Evolutionary conservation across 371 early-diverging fungal species (phyloP).

Genomic region (Mortierella sp.): DNA sequence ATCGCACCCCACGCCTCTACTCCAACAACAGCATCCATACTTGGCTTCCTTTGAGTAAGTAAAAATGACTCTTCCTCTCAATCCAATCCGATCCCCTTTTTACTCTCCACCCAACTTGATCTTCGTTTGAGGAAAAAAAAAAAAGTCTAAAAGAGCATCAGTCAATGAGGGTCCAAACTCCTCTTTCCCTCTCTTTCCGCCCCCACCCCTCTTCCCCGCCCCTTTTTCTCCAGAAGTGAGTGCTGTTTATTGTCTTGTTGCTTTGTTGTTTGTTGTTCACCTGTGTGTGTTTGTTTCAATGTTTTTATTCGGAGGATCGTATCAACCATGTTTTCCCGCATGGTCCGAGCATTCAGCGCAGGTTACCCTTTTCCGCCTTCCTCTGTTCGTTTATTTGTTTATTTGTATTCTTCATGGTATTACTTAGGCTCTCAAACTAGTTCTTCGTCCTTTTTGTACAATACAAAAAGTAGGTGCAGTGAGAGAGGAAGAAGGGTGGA

Average conservation of each 20-base stretch:
- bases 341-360: neutral
- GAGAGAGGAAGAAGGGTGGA: too few species aligned
- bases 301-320: neutral
- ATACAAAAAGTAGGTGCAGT: neutral
- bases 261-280: neutral
- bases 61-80: too few species aligned
- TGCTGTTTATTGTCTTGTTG: neutral
- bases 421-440: neutral
- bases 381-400: neutral
- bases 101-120: neutral
- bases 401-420: neutral
- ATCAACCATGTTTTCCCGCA: neutral
- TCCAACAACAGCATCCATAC: slow-evolving; percentile 53
- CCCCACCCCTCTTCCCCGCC: neutral
- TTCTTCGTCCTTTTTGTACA: neutral
- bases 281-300: neutral
- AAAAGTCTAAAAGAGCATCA: neutral
- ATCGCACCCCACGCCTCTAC: slow-evolving; percentile 81
- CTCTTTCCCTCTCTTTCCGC: neutral
- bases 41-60: slow-evolving; percentile 34
- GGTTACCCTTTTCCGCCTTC: neutral
- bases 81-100: neutral
- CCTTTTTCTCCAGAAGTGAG: neutral
- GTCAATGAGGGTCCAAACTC: neutral
- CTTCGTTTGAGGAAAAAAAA: neutral